Base-by-base conservation (phyloP, 2,329 filamentous ascomycete genomes). In the Neocatenulostroma microsporum region DNA sequence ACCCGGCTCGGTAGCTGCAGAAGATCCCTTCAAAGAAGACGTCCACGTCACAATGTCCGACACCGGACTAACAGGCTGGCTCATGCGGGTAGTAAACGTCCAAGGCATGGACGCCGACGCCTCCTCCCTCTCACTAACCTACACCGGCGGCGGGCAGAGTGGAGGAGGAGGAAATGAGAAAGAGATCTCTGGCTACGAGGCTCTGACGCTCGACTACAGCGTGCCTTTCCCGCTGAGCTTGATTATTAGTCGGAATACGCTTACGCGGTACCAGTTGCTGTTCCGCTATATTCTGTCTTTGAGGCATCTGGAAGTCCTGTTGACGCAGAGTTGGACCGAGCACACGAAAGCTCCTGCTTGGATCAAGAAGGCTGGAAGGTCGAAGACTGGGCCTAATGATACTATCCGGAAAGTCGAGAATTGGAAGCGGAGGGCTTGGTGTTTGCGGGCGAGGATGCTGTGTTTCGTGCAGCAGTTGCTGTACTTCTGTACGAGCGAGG, bases 11-110 rank as follows among this genome's bases (percentile, higher is more conserved):
- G 83, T 94, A 31, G 89, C 94, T 11, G 87, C 88, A 1, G 75
- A 94, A 40, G 91, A 98, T 57, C 87, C 89, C 0, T 98, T 94
- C 72, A 98, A 96, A 57, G 91, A 98, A 63, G 89, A 98, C 56
- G 85, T 98, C 61, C 94, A 93, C 62, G 86, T 98, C 15, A 82
- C 88, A 53, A 95, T 96, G 83, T 95, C 95, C 58, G 87, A 94
- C 50, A 80, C 89, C 25, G 85, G 86, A 5, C 75, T 98, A 30
- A 93, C 87, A 10, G 93, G 93, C 55, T 93, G 87, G 66, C 69
- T 98, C 41, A 94, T 95, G 73, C 82, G 89, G 36, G 89, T 98
- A 35, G 89, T 98, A 46, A 95, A 88, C 55, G 94, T 96, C 47
- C 93, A 87, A 3, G 91, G 91, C 29, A 84, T 96, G 43, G 89